A percentile compares a stretch with the other conserved stretches of the same genome.
phyloP scores from a whole-genome alignment of 2,329 filamentous ascomycete species.

The Hymenoscyphus albidus region DNA sequence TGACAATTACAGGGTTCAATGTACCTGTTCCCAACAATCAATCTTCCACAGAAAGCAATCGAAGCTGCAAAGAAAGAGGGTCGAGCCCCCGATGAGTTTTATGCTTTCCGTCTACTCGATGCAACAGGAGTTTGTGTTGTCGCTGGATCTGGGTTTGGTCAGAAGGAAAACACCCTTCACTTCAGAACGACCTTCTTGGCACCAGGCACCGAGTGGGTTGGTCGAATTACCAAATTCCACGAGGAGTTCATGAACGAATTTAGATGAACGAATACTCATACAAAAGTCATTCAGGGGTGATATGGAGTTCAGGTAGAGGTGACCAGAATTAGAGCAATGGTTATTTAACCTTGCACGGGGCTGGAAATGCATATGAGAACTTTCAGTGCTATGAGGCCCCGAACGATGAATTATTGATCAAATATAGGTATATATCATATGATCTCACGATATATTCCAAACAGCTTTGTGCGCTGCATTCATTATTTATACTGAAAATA shows the following conservation, averaged over 20 bases:
- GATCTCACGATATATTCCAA: not conserved
- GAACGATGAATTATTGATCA: not conserved
- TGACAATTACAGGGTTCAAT: conserved; percentile 67
- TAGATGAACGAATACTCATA: conserved; percentile 35
- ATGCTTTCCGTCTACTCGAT: conserved; percentile 85
- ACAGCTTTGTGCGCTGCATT: not conserved
- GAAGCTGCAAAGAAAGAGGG: conserved; percentile 71
- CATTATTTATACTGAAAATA: not conserved
- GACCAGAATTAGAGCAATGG: not conserved
- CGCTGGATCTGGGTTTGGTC: conserved; percentile 87
- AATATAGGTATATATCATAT: not conserved
- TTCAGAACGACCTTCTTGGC: conserved; percentile 97
- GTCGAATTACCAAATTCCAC: conserved; percentile 85
- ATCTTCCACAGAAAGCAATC: conserved; percentile 69
- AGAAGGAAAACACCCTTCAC: conserved; percentile 86
- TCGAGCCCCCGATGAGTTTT: conserved; percentile 84
- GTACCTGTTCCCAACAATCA: conserved; percentile 98
- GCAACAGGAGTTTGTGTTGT: conserved; percentile 94
- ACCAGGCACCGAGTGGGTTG: conserved; percentile 92
- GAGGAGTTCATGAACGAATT: conserved; percentile 85
- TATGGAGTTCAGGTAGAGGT: conserved; percentile 9
- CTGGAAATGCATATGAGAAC: not conserved
- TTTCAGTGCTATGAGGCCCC: not conserved
- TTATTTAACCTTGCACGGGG: not conserved
- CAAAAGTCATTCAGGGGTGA: not conserved